Base-by-base conservation (phyloP, 257 asterid genomes). In the Ilex asprella region DNA sequence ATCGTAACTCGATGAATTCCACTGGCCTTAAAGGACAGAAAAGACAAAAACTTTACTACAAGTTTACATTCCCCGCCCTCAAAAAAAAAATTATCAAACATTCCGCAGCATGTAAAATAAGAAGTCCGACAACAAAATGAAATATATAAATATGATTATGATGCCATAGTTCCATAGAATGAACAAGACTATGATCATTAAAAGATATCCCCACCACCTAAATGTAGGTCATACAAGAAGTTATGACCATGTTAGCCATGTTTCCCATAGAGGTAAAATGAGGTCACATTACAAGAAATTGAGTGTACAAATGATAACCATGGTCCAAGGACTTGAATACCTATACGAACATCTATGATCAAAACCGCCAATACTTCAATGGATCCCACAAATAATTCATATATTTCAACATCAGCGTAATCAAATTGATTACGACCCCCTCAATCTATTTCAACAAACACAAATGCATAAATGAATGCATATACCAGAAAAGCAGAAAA, bases 181-280 rank as follows among this genome's bases (percentile, higher is more conserved):
- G 10, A 62, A 58, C 32, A 49, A 32, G 56, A 51, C 21, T 21
- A 43, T 39, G 59, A 16, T 32, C 64, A 72, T 31, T 39, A 39
- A 21, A 27, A 53, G 50, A 35, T 35, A 64, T 13, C 58, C 61
- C 67, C 71, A 60, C 72, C 32, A 39, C 69, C 69, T 64, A 66
- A 70, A 32, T 51, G 78, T 64, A 52, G 78, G 60, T 67, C 59
- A 55, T 52, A 64, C 61, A 58, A 58, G 51, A 55, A 67, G 69
- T 62, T 27, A 70, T 35, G 41, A 35, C 41, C 41, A 35, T 35
- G 41, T 58, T 59, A 62, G 41, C 51, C 21, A 41, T 68, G 61
- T 55, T 59, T 61, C 2, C 60, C 59, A 63, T 27, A 21, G 44
- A 68, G 71, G 66, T 70, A 57, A 57, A 65, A 65, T 41, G 76